Evolutionary conservation across 176 grass and related monocot genomes (phyloP).

Genomic region (Guadua angustifolia): DNA sequence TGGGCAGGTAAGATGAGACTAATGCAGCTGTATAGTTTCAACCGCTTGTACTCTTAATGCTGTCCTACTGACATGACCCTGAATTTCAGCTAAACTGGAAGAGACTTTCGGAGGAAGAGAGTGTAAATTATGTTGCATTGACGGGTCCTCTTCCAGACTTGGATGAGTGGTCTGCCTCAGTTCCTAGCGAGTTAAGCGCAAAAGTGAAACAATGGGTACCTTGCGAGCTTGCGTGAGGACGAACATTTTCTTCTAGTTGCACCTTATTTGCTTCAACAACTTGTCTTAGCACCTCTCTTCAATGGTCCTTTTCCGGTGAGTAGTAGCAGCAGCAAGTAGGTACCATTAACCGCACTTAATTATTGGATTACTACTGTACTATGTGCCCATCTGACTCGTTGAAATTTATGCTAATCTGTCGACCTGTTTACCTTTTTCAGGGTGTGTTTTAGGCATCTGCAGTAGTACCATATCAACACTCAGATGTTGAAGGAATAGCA

Average conservation of each 20-base stretch:
- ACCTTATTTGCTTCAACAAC: constrained; percentile 35
- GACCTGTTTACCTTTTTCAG: background rate
- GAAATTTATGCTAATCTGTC: background rate
- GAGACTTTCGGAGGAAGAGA: constrained; percentile 67
- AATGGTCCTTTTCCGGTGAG: constrained; percentile 42
- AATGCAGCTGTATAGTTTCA: background rate
- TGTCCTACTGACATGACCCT: constrained; percentile 10
- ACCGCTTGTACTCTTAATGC: background rate
- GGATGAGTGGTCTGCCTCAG: constrained; percentile 65
- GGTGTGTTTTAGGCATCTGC: constrained; percentile 21
- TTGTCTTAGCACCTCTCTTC: constrained; percentile 21
- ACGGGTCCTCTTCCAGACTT: constrained; percentile 85
- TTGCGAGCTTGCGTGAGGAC: constrained; percentile 49
- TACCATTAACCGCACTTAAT: constrained; percentile 5
- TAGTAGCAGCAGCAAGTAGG: constrained; percentile 22
- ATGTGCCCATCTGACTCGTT: background rate
- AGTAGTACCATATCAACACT: background rate
- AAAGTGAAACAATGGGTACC: constrained; percentile 77
- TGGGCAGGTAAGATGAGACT: constrained; percentile 55
- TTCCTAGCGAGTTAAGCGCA: constrained; percentile 65
- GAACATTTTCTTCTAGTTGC: constrained; percentile 9
- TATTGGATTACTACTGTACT: background rate
- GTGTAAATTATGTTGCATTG: constrained; percentile 81
- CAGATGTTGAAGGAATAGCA: background rate
- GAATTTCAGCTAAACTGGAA: constrained; percentile 80